Evolutionary conservation across 768 basidiomycete genomes (phyloP).

Genomic region (Amanita muscaria): DNA sequence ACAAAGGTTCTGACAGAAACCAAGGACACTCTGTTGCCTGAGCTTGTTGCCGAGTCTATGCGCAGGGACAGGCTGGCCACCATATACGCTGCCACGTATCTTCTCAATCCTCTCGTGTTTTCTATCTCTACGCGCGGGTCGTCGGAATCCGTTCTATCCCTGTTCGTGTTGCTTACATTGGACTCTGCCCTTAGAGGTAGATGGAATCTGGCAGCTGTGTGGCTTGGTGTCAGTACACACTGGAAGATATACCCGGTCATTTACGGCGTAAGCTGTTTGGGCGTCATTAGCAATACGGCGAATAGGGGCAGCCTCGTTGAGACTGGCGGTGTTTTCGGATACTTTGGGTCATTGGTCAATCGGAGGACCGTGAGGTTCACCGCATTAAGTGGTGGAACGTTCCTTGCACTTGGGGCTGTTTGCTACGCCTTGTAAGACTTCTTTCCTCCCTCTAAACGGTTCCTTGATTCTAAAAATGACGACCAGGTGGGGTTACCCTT

Average conservation of each 20-base stretch:
- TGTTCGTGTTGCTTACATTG: constrained; percentile 67
- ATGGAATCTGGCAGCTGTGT: constrained; percentile 60
- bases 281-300: constrained; percentile 31
- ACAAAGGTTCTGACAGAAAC: constrained; percentile 2
- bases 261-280: constrained; percentile 74
- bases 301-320: constrained; percentile 20
- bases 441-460: constrained; percentile 3
- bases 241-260: constrained; percentile 98
- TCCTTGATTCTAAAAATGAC: background rate
- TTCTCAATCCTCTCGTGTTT: constrained; percentile 91
- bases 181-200: constrained; percentile 46
- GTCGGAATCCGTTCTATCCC: constrained; percentile 80
- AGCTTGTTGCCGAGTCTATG: background rate
- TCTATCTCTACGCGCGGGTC: constrained; percentile 96
- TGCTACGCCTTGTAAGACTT: constrained; percentile 53
- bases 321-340: constrained; percentile 6
- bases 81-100: constrained; percentile 61
- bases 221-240: constrained; percentile 79
- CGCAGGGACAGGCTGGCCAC: constrained; percentile 30
- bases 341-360: constrained; percentile 35
- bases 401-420: constrained; percentile 46
- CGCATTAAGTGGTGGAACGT: constrained; percentile 59
- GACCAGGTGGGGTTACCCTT: constrained; percentile 87
- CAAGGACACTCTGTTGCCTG: constrained; percentile 10
- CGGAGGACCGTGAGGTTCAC: constrained; percentile 53